Evolutionary conservation across 2,329 filamentous ascomycete species (phyloP), one percentile per base, ranked within the genome.

Genomic region (Cadophora sp.): DNA sequence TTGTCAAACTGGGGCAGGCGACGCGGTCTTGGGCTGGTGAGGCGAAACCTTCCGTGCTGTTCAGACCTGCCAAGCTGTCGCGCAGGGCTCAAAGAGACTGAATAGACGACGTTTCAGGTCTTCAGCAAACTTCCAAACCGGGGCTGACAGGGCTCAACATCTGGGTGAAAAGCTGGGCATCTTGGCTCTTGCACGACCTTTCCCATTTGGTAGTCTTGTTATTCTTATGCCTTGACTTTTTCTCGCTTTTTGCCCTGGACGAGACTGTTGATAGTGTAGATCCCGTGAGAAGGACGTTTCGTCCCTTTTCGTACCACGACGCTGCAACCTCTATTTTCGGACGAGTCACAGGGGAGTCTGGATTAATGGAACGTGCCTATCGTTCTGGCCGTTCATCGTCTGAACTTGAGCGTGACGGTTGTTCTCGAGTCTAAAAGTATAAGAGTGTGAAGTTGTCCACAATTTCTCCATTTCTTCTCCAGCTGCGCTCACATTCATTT

Each of bases 401-500:
- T 59, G 31, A 40, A 37, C 19, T 34, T 24, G 29, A n/a, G 29
- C 4, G 31, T 40, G 31, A 29, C 29, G 55, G 40, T 59, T 31
- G 22, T n/a, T 40, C 22, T 34, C 4, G 19, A 63, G n/a, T 31
- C 12, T 40, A 16, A 16, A 51, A 59, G 56, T 69, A 69, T 69
- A 69, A 69, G 62, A 63, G 34, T 40, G 29, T 11, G 14, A n/a
- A 24, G 14, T 16, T 34, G 51, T 40, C 66, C 29, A 51, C 51
- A 24, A 26, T 22, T 56, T 56, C 31, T 59, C 60, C 16, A 26
- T 67, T 69, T 66, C 60, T 70, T 71, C 71, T 68, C 51, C 70
- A 73, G 72, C 71, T 71, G 71, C 68, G 72, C 72, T 74, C 72
- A 69, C 71, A 71, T 74, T 73, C 72, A 65, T 73, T 74, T 70